Percentiles rank a stretch among this genome's conserved stretches.
Evolutionary conservation across 257 asterid genomes (phyloP).

Genomic region (Nicotiana noctiflora): DNA sequence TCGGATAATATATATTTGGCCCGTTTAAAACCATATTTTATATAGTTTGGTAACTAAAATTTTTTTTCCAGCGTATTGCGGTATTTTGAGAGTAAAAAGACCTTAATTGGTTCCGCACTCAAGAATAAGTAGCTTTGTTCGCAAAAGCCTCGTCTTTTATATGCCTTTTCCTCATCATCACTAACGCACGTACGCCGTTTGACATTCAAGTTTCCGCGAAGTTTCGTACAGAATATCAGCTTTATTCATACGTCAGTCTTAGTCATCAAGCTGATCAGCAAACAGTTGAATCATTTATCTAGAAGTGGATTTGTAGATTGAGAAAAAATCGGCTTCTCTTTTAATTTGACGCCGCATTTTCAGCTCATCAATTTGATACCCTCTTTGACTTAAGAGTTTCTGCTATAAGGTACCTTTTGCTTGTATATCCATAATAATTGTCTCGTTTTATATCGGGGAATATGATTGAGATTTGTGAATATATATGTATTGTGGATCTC

Average conservation of each 20-base stretch:
- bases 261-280: background rate
- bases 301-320: background rate
- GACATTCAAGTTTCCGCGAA: background rate
- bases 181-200: background rate
- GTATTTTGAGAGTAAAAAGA: too few species aligned
- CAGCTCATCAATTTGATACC: background rate
- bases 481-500: background rate
- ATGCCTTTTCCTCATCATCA: background rate
- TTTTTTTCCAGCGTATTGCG: too few species aligned
- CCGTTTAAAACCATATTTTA: too few species aligned
- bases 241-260: background rate
- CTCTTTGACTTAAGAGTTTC: background rate
- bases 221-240: background rate
- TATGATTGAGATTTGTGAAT: background rate
- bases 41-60: too few species aligned
- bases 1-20: too few species aligned
- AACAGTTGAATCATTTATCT: background rate
- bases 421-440: background rate
- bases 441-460: background rate
- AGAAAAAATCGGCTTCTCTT: background rate
- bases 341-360: background rate
- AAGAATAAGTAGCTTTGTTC: too few species aligned
- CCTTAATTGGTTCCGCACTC: too few species aligned
- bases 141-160: background rate
- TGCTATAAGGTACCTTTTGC: background rate